phyloP scores from a whole-genome alignment of 257 asterid genomes.

The Petunia secreta region DNA sequence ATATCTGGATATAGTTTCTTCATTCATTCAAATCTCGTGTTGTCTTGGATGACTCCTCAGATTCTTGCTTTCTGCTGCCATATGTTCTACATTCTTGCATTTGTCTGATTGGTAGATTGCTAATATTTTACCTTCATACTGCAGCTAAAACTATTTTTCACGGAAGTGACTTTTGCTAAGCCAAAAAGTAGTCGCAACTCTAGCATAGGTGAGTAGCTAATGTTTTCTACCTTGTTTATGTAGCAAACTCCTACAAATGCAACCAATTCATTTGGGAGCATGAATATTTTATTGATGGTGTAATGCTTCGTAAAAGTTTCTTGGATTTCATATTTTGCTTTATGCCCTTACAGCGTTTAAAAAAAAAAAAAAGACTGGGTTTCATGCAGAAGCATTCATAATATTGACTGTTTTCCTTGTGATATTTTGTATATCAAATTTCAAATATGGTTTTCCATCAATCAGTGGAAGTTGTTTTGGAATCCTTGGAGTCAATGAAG shows the following conservation, averaged over 20 bases:
- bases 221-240: slow-evolving; percentile 14
- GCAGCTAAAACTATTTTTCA: slow-evolving; percentile 89
- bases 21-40: neutral
- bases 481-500: neutral
- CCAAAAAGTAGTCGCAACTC: slow-evolving; percentile 99
- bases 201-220: slow-evolving; percentile 70
- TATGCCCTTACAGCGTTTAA: neutral
- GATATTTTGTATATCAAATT: neutral
- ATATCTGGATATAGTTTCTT: slow-evolving; percentile 21
- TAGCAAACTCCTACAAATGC: neutral
- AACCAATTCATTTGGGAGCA: neutral
- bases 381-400: neutral
- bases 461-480: neutral
- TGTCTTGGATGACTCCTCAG: neutral
- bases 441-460: neutral
- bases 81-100: slow-evolving; percentile 5
- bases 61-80: slow-evolving; percentile 4
- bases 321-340: neutral
- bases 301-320: neutral
- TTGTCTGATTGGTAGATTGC: slow-evolving; percentile 21
- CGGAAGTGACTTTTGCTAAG: slow-evolving; percentile 93
- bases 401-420: neutral
- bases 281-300: neutral
- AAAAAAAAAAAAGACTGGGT: neutral
- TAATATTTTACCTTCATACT: slow-evolving; percentile 35